Percentiles rank a stretch among this genome's conserved stretches.
Evolutionary conservation across 2,329 filamentous ascomycete genomes (phyloP).

Genomic region (Tolypocladium tundrense): DNA sequence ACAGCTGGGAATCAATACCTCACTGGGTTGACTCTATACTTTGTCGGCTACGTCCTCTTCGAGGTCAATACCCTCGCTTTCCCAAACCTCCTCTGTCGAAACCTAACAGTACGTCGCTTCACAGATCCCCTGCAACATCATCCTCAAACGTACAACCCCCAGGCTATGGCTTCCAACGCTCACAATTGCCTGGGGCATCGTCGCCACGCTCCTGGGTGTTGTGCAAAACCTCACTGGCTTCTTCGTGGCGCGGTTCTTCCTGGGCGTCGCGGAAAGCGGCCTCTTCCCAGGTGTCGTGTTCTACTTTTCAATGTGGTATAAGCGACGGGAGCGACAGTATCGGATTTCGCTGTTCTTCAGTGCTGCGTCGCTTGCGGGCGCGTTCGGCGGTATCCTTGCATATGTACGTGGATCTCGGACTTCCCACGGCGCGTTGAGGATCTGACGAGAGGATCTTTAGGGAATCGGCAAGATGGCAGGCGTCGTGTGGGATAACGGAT

Average conservation of each 20-base stretch:
- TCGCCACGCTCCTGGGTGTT: constrained; percentile 39
- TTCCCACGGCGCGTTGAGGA: no score
- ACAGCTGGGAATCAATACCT: constrained; percentile 52
- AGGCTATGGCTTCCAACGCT: constrained; percentile 46
- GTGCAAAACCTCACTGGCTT: constrained; percentile 40
- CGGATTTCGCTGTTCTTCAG: constrained; percentile 47
- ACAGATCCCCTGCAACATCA: constrained; percentile 50
- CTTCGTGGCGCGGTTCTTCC: constrained; percentile 41
- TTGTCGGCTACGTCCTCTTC: constrained; percentile 49
- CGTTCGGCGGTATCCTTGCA: constrained; percentile 46
- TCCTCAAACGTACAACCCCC: constrained; percentile 50
- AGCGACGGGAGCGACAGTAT: constrained; percentile 41
- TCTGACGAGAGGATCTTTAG: constrained; percentile 12
- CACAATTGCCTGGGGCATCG: constrained; percentile 44
- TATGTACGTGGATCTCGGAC: constrained; percentile 23
- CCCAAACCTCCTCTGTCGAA: no score
- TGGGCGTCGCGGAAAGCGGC: constrained; percentile 43
- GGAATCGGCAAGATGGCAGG: constrained; percentile 45
- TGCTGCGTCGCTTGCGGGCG: constrained; percentile 42
- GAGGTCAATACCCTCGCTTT: constrained; percentile 25
- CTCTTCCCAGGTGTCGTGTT: constrained; percentile 41
- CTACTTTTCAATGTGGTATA: constrained; percentile 46
- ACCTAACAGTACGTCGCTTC: neutral
- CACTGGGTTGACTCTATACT: constrained; percentile 56
- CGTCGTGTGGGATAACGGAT: constrained; percentile 39